A percentile compares a stretch with the other conserved stretches of the same genome.
Evolutionary conservation across 768 basidiomycete species (phyloP).

Genomic region (Candolleomyces eurysporus): DNA sequence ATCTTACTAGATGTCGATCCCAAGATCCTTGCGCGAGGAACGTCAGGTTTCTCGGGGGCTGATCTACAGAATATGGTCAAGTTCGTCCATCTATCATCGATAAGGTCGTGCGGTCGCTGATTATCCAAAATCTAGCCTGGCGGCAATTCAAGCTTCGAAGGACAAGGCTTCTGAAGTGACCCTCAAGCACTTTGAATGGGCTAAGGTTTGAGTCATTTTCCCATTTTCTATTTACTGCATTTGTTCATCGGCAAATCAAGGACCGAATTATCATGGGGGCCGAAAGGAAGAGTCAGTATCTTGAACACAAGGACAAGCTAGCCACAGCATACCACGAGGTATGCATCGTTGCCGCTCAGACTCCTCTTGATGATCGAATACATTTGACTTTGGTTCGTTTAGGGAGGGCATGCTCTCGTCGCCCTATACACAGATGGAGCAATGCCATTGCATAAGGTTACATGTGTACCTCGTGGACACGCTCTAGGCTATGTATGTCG

Average conservation of each 20-base stretch:
- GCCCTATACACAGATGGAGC: constrained; percentile 94
- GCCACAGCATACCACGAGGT: constrained; percentile 98
- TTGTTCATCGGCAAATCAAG: constrained; percentile 28
- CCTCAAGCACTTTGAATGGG: constrained; percentile 94
- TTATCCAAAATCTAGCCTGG: constrained; percentile 49
- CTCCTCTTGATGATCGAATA: constrained; percentile 15
- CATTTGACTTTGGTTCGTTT: constrained; percentile 12
- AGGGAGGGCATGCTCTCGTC: constrained; percentile 93
- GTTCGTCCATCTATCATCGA: constrained; percentile 38
- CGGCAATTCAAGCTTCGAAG: constrained; percentile 92
- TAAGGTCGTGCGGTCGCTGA: constrained; percentile 8
- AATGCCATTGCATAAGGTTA: constrained; percentile 97
- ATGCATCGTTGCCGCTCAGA: constrained; percentile 13
- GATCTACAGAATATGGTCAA: constrained; percentile 98
- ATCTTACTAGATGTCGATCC: constrained; percentile 67
- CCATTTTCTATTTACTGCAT: constrained; percentile 1
- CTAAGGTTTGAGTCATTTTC: constrained; percentile 56
- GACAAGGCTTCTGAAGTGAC: constrained; percentile 72
- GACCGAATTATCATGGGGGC: constrained; percentile 97
- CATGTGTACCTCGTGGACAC: constrained; percentile 94
- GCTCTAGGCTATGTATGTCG: constrained; percentile 79
- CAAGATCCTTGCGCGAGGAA: constrained; percentile 87
- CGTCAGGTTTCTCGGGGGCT: constrained; percentile 95
- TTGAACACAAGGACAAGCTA: constrained; percentile 82
- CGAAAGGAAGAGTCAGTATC: constrained; percentile 86